Evolutionary conservation across 2,329 filamentous ascomycete genomes (phyloP).

Genomic region (Colletotrichum magnum): DNA sequence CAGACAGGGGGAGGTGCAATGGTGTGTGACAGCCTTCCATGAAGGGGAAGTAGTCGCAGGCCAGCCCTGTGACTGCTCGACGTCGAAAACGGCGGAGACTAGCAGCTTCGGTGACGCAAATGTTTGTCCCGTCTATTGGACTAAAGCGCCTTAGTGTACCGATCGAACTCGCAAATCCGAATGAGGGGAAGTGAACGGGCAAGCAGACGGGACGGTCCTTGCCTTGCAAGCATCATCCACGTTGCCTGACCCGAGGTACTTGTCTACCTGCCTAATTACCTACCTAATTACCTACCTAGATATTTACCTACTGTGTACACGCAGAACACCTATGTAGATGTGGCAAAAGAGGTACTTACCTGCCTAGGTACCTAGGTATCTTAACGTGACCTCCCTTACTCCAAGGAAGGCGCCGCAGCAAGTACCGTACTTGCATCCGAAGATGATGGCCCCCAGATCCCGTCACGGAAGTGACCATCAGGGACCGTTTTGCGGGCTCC

Average conservation of each 20-base stretch:
- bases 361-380: neutral
- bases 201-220: conserved; percentile 22
- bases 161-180: neutral
- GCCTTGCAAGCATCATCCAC: conserved; percentile 1
- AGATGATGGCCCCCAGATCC: neutral
- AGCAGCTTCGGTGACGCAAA: neutral
- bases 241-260: neutral
- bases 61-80: neutral
- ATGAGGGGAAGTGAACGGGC: neutral
- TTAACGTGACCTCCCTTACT: neutral
- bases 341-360: neutral
- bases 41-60: neutral
- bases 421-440: conserved; percentile 11
- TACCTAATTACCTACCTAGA: neutral
- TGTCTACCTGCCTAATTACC: neutral
- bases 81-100: neutral
- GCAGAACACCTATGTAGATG: neutral
- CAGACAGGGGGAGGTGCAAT: too few species aligned
- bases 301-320: neutral
- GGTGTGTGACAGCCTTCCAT: too few species aligned
- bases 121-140: neutral
- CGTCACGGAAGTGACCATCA: neutral
- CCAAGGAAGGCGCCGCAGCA: neutral
- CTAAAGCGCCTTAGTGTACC: neutral
- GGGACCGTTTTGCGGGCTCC: neutral